Conservation (phyloP, 176 grass and related monocot genomes). For the Otatea glauca region DNA sequence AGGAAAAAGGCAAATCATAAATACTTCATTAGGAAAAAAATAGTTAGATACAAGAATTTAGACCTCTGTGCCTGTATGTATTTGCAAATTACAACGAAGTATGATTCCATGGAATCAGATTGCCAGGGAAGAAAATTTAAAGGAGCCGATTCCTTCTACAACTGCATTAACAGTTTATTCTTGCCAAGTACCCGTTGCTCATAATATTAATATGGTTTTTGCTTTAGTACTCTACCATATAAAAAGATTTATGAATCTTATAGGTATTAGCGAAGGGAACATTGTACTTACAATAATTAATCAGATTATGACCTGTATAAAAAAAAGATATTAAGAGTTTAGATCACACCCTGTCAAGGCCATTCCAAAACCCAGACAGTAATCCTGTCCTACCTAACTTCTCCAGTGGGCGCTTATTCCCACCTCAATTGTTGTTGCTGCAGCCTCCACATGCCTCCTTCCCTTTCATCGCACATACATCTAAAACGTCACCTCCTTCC, state of each 20-base stretch:
- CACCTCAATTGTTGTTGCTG: background rate
- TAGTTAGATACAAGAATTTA: constrained; percentile 1
- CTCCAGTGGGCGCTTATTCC: background rate
- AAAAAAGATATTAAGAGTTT: background rate
- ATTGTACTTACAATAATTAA: constrained; percentile 11
- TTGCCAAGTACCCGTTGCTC: background rate
- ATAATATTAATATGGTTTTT: background rate
- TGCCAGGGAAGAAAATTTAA: background rate
- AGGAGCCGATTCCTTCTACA: background rate
- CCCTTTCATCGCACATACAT: background rate
- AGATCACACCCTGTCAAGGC: background rate
- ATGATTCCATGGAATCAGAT: background rate
- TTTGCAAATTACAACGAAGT: background rate
- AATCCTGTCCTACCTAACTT: background rate
- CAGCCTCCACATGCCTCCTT: background rate
- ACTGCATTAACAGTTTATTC: background rate
- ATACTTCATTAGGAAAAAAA: background rate
- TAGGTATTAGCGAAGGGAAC: background rate
- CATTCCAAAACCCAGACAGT: background rate
- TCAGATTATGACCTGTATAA: background rate
- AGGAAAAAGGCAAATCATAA: background rate
- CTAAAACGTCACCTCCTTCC: background rate
- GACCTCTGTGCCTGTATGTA: background rate
- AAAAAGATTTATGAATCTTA: background rate
- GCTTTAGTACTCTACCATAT: background rate